These are phyloP conservation scores for Taiozyma sp. DNA, from an alignment of 1,139 yeast species.

Conservation along the genomic window DNA sequence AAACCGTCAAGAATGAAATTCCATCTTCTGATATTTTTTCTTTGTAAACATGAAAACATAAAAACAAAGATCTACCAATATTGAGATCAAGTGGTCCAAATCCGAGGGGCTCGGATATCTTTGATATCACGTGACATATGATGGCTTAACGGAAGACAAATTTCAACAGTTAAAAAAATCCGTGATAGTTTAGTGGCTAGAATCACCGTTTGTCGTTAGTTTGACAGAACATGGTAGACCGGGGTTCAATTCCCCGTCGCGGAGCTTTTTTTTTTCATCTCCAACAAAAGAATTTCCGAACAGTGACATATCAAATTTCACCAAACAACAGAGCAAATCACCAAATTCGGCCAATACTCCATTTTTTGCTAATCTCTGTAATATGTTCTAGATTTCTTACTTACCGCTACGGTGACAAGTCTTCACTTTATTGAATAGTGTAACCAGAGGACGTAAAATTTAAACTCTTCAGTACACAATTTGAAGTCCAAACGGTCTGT, in stretches of 20 bases:
- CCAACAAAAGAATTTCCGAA: background rate
- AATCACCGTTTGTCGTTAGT: conserved; percentile 22
- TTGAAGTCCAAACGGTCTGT: conserved; percentile 52
- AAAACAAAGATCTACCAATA: background rate
- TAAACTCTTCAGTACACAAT: conserved; percentile 26
- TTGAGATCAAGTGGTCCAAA: background rate
- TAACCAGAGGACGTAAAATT: background rate
- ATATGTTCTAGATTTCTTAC: too few relatives aligned
- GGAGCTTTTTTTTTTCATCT: conserved; percentile 30
- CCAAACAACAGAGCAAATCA: too few relatives aligned
- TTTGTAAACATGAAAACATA: background rate
- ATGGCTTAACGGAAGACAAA: background rate
- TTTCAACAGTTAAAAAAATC: conserved; percentile 2
- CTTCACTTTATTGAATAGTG: too few relatives aligned
- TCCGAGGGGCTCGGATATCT: background rate
- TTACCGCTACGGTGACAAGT: too few relatives aligned
- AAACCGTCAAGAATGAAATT: background rate
- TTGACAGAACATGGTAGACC: conserved; percentile 52
- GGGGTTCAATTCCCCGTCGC: conserved; percentile 72
- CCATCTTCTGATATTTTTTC: background rate
- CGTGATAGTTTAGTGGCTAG: conserved; percentile 26
- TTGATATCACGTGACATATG: background rate
- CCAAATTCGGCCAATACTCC: background rate
- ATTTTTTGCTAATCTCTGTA: background rate
- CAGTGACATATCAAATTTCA: too few relatives aligned